Conservation (phyloP, 192 early-diverging fungal genomes). For the Podila verticillata region DNA sequence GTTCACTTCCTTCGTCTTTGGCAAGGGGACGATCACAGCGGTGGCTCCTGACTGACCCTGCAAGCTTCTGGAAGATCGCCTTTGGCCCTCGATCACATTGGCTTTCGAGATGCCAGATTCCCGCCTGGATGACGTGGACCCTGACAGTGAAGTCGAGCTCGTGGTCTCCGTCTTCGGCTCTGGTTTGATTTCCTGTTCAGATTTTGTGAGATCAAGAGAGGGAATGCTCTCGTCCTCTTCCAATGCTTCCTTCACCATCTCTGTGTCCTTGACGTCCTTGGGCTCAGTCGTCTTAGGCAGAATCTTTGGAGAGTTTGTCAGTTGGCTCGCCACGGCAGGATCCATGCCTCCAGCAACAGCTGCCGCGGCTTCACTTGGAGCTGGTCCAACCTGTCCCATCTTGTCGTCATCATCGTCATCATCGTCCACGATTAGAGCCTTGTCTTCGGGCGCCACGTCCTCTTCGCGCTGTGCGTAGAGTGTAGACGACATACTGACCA, state of each 20-base stretch:
- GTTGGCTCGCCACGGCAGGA: constrained; percentile 23
- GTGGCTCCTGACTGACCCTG: constrained; percentile 24
- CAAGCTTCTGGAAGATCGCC: constrained; percentile 25
- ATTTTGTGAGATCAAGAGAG: neutral
- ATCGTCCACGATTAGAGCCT: constrained; percentile 19
- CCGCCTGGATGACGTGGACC: neutral
- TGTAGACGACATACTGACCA: constrained; percentile 50
- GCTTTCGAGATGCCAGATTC: constrained; percentile 7
- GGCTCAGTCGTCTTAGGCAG: constrained; percentile 15
- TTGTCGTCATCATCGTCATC: constrained; percentile 50
- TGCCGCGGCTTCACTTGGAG: constrained; percentile 41
- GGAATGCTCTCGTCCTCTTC: constrained; percentile 6
- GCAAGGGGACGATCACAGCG: neutral
- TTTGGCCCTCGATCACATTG: constrained; percentile 19
- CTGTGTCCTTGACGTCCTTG: neutral
- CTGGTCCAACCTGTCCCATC: constrained; percentile 22
- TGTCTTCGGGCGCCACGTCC: constrained; percentile 31
- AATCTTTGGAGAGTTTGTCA: constrained; percentile 12
- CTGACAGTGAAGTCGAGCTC: neutral
- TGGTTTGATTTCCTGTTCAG: neutral
- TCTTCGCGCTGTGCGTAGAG: constrained; percentile 43
- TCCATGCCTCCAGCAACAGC: constrained; percentile 52
- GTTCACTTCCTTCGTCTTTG: neutral
- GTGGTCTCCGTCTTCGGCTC: neutral
- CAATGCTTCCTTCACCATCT: neutral